These are phyloP conservation scores for Saccharomyces uvarum DNA, from an alignment of 1,139 yeast genomes.

Conservation along the genomic window DNA sequence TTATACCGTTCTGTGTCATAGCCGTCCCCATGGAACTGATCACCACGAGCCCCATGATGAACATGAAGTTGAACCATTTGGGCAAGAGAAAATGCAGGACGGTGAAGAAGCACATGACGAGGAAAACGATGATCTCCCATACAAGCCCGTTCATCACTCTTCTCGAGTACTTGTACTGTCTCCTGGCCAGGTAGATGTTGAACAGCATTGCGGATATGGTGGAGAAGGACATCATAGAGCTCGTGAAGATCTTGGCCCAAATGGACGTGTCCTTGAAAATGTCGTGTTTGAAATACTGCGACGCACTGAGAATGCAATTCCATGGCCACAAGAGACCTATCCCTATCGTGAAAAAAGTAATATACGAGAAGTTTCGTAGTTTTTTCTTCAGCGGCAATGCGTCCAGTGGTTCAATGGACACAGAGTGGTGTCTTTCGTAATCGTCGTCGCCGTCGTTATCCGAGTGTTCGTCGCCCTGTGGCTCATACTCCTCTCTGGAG, in stretches of 20 bases:
- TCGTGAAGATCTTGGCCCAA: constrained; percentile 57
- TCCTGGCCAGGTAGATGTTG: constrained; percentile 59
- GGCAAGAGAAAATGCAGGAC: constrained; percentile 36
- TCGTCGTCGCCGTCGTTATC: not conserved
- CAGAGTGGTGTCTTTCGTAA: not conserved
- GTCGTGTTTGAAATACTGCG: constrained; percentile 62
- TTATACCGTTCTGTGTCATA: constrained; percentile 78
- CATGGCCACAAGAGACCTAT: constrained; percentile 89
- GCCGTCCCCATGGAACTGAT: constrained; percentile 60
- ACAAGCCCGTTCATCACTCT: constrained; percentile 56
- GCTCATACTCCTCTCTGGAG: not conserved
- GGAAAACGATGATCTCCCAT: constrained; percentile 49
- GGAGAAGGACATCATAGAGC: constrained; percentile 85
- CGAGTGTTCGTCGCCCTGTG: not conserved
- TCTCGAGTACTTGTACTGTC: constrained; percentile 56
- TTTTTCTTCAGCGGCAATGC: constrained; percentile 12
- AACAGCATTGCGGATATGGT: constrained; percentile 60
- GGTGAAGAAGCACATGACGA: constrained; percentile 35
- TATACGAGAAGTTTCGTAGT: constrained; percentile 39
- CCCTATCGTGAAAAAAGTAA: constrained; percentile 64
- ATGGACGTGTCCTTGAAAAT: constrained; percentile 49
- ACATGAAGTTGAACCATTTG: constrained; percentile 39
- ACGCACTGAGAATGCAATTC: constrained; percentile 85
- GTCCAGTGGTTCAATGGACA: constrained; percentile 2
- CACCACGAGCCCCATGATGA: constrained; percentile 52